A percentile compares a stretch with the other conserved stretches of the same genome.
These are phyloP conservation scores for Acer saccharum DNA, from an alignment of 345 rosid species.

Conservation along the genomic window DNA sequence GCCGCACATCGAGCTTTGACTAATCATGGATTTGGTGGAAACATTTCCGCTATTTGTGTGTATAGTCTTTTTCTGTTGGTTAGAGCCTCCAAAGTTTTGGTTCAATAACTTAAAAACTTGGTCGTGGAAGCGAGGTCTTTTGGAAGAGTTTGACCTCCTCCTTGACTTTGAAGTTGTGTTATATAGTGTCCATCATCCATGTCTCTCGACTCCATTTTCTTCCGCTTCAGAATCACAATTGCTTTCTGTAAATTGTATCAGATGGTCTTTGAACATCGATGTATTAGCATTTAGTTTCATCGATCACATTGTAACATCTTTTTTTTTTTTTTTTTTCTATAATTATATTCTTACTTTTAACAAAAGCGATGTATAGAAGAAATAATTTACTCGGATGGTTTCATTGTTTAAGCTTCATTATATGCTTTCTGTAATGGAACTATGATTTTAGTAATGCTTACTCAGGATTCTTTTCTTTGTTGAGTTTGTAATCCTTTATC, in stretches of 20 bases:
- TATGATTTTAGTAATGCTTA: neutral
- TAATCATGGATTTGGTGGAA: slow-evolving; percentile 19
- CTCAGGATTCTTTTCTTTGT: too few species aligned
- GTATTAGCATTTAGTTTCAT: neutral
- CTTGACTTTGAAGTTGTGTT: slow-evolving; percentile 28
- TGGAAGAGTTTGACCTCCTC: slow-evolving; percentile 45
- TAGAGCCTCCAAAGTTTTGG: neutral
- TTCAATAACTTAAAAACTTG: slow-evolving; percentile 6
- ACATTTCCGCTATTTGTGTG: slow-evolving; percentile 10
- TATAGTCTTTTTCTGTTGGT: slow-evolving; percentile 19
- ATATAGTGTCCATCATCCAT: neutral
- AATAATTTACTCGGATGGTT: neutral
- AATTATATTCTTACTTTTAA: neutral
- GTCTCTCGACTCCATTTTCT: neutral
- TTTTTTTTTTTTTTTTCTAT: neutral
- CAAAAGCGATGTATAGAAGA: neutral
- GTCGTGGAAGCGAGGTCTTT: slow-evolving; percentile 62
- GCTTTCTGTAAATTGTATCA: neutral
- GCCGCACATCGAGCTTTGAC: slow-evolving; percentile 77
- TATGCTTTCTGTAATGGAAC: neutral
- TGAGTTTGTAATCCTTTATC: too few species aligned
- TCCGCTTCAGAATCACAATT: neutral
- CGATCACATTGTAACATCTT: neutral
- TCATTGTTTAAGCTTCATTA: neutral
- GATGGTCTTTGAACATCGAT: neutral